Conservation (phyloP, 1,284 basidiomycete species). For the Entoloma clypeatum region DNA sequence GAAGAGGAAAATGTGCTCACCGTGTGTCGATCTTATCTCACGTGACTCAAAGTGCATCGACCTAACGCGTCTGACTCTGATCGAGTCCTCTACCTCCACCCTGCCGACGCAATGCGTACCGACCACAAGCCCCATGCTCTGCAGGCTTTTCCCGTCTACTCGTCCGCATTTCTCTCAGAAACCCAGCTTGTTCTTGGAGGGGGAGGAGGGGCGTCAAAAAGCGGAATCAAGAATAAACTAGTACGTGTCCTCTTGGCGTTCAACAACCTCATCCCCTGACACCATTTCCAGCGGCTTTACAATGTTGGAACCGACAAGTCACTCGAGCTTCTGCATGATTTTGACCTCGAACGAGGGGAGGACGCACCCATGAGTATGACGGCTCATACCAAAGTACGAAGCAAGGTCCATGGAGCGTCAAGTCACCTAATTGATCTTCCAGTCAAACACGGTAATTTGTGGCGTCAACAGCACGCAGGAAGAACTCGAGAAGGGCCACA, state of each 20-base stretch:
- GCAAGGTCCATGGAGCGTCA: not conserved
- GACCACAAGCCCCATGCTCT: conserved; percentile 75
- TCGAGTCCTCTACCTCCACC: conserved; percentile 1
- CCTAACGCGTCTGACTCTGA: no score
- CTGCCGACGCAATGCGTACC: conserved; percentile 56
- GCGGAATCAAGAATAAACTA: conserved; percentile 90
- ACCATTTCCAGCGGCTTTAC: conserved; percentile 60
- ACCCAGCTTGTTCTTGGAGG: conserved; percentile 83
- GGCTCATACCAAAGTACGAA: conserved; percentile 54
- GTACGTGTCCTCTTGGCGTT: conserved; percentile 43
- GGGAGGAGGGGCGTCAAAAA: conserved; percentile 78
- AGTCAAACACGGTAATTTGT: conserved; percentile 62
- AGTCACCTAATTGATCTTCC: conserved; percentile 5
- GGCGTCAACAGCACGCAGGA: conserved; percentile 80
- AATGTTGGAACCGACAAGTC: conserved; percentile 56
- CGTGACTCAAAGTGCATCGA: no score
- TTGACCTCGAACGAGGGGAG: conserved; percentile 74
- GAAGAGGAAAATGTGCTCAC: no score
- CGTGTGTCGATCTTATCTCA: no score
- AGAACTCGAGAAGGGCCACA: conserved; percentile 59
- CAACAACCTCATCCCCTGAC: conserved; percentile 10
- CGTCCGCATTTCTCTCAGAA: conserved; percentile 75
- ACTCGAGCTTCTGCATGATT: conserved; percentile 62
- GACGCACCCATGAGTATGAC: conserved; percentile 95
- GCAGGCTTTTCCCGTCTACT: conserved; percentile 82